A percentile compares a stretch with the other conserved stretches of the same genome.
Conservation (phyloP, 768 basidiomycete species). For the Piloderma croceum region DNA sequence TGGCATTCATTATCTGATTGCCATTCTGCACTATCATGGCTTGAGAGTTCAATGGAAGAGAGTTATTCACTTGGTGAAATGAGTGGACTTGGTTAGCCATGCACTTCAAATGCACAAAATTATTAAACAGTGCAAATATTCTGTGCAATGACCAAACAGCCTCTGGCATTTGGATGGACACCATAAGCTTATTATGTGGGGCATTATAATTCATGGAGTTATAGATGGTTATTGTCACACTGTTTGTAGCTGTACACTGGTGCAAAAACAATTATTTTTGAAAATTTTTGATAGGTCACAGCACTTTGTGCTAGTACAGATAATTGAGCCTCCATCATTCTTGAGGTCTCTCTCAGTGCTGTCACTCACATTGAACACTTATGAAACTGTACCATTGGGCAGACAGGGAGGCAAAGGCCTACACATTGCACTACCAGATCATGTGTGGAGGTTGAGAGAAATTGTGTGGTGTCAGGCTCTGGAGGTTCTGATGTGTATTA, state of each 20-base stretch:
- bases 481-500: background rate
- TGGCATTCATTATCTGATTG: conserved; percentile 24
- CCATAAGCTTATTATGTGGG: conserved; percentile 32
- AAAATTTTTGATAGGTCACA: conserved; percentile 13
- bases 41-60: conserved; percentile 20
- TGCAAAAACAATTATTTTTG: too few species aligned
- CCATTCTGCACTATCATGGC: conserved; percentile 20
- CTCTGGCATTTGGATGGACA: conserved; percentile 34
- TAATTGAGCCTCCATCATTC: conserved; percentile 14
- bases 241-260: conserved; percentile 21
- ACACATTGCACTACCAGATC: background rate
- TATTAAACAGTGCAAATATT: conserved; percentile 23
- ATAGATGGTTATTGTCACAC: conserved; percentile 35
- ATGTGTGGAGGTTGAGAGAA: conserved; percentile 1
- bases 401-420: conserved; percentile 2
- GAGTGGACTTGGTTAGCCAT: conserved; percentile 27
- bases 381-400: background rate
- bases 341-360: conserved; percentile 1
- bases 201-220: conserved; percentile 30
- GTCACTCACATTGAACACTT: background rate
- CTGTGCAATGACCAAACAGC: conserved; percentile 25
- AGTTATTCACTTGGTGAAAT: conserved; percentile 19
- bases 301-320: conserved; percentile 22
- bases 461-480: conserved; percentile 1
- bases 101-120: conserved; percentile 15